Conservation (phyloP, 1,284 basidiomycete genomes). For the Testicularia cyperi region DNA sequence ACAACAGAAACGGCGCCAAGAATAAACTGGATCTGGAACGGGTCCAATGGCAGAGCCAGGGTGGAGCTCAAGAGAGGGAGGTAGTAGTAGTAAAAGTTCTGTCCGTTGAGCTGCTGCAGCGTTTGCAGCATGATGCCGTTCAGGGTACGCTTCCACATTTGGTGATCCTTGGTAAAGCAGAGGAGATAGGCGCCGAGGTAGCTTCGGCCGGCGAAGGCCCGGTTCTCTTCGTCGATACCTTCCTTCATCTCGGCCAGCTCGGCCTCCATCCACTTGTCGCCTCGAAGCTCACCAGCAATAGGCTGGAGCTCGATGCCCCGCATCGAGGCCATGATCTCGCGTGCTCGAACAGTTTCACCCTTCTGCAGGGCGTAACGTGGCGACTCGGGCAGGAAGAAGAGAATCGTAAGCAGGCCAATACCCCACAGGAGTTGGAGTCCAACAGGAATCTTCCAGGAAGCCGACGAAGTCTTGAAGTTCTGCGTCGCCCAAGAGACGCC, state of each 20-base stretch:
- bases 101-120: slow-evolving; percentile 69
- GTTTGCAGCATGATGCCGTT: slow-evolving; percentile 71
- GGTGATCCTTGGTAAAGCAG: slow-evolving; percentile 69
- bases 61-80: slow-evolving; percentile 76
- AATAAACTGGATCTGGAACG: slow-evolving; percentile 65
- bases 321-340: slow-evolving; percentile 68
- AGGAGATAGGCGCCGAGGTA: slow-evolving; percentile 67
- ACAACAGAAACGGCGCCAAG: slow-evolving; percentile 60
- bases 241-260: slow-evolving; percentile 68
- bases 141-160: slow-evolving; percentile 73
- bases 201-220: slow-evolving; percentile 69
- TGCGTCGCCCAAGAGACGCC: slow-evolving; percentile 67
- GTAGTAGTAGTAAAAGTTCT: slow-evolving; percentile 81
- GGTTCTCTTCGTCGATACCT: slow-evolving; percentile 65
- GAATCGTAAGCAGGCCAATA: slow-evolving; percentile 62
- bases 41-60: slow-evolving; percentile 69
- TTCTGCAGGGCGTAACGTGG: slow-evolving; percentile 81
- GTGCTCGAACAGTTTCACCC: slow-evolving; percentile 66
- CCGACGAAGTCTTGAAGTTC: slow-evolving; percentile 31
- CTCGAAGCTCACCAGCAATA: slow-evolving; percentile 66
- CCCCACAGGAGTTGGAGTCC: slow-evolving; percentile 67
- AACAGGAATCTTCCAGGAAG: slow-evolving; percentile 69
- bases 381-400: slow-evolving; percentile 68
- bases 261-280: slow-evolving; percentile 66
- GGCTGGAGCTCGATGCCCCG: slow-evolving; percentile 68